Conservation (phyloP, 352 stramenopile species). For the Thraustotheca clavata region DNA sequence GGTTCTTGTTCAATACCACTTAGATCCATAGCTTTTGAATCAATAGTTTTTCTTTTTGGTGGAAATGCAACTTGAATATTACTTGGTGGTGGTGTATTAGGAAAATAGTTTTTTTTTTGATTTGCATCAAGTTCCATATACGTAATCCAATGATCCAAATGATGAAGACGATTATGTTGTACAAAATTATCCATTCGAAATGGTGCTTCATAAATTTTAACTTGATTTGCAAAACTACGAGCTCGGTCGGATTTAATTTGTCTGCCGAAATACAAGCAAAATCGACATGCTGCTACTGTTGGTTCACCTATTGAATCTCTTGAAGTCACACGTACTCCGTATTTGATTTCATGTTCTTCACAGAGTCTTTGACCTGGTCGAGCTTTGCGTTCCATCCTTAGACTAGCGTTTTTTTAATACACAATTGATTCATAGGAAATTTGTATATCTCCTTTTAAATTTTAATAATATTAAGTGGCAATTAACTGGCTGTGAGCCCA, state of each 20-base stretch:
- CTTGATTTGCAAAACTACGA: slow-evolving; percentile 7
- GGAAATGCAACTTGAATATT: neutral
- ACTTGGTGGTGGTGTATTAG: neutral
- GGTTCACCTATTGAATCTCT: neutral
- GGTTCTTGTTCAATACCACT: neutral
- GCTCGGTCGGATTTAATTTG: neutral
- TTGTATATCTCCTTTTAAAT: too few relatives aligned
- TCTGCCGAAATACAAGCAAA: slow-evolving; percentile 18
- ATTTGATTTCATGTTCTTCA: slow-evolving; percentile 10
- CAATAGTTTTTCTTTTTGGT: neutral
- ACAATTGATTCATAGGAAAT: too few relatives aligned
- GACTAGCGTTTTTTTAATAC: too few relatives aligned
- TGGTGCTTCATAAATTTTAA: slow-evolving; percentile 14
- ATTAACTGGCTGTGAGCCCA: too few relatives aligned
- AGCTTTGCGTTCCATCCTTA: slow-evolving; percentile 3
- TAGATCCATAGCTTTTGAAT: neutral
- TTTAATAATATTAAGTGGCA: too few relatives aligned
- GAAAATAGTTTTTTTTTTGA: slow-evolving; percentile 7
- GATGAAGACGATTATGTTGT: slow-evolving; percentile 15
- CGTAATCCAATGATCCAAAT: slow-evolving; percentile 7
- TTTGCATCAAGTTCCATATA: neutral
- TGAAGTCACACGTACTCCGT: slow-evolving; percentile 1
- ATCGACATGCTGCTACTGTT: neutral
- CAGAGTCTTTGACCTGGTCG: neutral
- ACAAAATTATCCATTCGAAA: slow-evolving; percentile 15